Conservation (phyloP, 352 stramenopile species). For the Phytophthora tubulina region DNA sequence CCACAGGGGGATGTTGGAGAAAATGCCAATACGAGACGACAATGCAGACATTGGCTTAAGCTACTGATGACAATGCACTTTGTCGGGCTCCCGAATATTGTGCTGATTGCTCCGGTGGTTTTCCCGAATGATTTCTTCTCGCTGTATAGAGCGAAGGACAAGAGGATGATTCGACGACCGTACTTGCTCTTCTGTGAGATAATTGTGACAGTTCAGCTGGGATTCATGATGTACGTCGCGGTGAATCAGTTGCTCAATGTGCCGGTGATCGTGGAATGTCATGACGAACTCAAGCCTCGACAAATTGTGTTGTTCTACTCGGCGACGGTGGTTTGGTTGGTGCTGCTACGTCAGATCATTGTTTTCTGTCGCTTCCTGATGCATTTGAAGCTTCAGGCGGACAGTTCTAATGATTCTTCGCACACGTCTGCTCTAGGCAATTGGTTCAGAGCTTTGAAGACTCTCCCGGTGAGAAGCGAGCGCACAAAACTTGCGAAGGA, state of each 20-base stretch:
- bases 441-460: constrained; percentile 52
- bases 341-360: constrained; percentile 71
- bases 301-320: constrained; percentile 71
- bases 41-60: constrained; percentile 49
- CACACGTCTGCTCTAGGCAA: constrained; percentile 70
- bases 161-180: constrained; percentile 67
- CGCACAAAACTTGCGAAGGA: constrained; percentile 42
- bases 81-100: constrained; percentile 59
- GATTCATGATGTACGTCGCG: constrained; percentile 70
- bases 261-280: constrained; percentile 58
- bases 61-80: constrained; percentile 61
- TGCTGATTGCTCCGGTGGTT: constrained; percentile 68
- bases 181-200: constrained; percentile 80
- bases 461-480: constrained; percentile 41
- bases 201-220: constrained; percentile 61
- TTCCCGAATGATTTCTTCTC: constrained; percentile 59
- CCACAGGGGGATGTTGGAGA: constrained; percentile 22
- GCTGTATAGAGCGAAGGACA: constrained; percentile 64
- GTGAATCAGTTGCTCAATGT: constrained; percentile 54
- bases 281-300: constrained; percentile 38
- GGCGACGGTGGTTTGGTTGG: constrained; percentile 58
- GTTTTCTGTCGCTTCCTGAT: constrained; percentile 80
- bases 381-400: constrained; percentile 80
- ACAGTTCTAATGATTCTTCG: constrained; percentile 67
- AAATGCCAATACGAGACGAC: constrained; percentile 10